Conservation (phyloP, 306 rosid species). For the Cicer chorassanicum region DNA sequence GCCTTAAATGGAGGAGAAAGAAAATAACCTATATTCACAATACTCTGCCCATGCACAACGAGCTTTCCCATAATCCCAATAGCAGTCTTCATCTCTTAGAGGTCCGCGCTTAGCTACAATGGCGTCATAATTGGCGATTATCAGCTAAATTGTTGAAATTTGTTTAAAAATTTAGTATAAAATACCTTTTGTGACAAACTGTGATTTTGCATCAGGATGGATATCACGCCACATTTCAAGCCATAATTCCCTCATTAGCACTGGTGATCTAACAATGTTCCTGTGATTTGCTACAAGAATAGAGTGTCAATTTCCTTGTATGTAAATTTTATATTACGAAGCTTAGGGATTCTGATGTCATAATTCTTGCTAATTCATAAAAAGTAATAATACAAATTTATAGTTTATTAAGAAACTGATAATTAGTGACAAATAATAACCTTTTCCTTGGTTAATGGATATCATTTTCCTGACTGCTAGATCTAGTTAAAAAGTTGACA, state of each 20-base stretch:
- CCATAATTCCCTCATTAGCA: constrained; percentile 97
- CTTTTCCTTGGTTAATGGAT: constrained; percentile 34
- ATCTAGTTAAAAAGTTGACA: constrained; percentile 10
- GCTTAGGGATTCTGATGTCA: constrained; percentile 13
- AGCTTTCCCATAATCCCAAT: constrained; percentile 99
- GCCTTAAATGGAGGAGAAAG: constrained; percentile 22
- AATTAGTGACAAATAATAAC: constrained; percentile 18
- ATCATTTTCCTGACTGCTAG: constrained; percentile 6
- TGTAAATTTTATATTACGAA: constrained; percentile 17
- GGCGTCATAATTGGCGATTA: constrained; percentile 42
- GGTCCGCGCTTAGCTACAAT: constrained; percentile 96
- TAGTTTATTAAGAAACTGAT: constrained; percentile 14
- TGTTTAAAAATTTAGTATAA: constrained; percentile 18
- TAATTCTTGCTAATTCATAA: constrained; percentile 27
- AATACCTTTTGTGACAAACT: constrained; percentile 89
- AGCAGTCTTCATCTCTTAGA: constrained; percentile 90
- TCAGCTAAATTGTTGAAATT: constrained; percentile 41
- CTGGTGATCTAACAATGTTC: constrained; percentile 92
- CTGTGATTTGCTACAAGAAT: constrained; percentile 89
- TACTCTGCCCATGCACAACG: constrained; percentile 96
- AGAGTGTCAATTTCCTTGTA: constrained; percentile 48
- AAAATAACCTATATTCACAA: constrained; percentile 90
- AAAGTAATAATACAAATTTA: constrained; percentile 33
- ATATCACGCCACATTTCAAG: constrained; percentile 97
- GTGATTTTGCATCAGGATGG: constrained; percentile 76